Conservation (phyloP, 2,329 filamentous ascomycete species). For the Nemania serpens region DNA sequence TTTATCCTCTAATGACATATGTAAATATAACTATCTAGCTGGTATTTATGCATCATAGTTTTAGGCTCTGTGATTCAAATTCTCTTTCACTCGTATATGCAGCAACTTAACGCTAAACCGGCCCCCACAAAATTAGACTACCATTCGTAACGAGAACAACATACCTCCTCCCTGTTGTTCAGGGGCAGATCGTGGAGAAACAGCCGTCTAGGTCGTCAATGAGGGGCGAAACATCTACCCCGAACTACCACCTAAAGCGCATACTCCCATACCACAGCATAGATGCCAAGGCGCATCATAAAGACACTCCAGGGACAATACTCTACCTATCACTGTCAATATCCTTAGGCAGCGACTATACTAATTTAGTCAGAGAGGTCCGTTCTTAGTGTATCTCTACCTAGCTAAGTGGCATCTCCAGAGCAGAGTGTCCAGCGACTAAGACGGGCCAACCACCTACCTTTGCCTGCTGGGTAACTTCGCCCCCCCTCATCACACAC, state of each 20-base stretch:
- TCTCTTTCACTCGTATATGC: not conserved
- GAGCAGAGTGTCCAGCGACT: no score
- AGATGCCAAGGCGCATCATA: not conserved
- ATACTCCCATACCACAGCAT: not conserved
- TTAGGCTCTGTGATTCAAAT: no score
- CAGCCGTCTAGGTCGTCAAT: not conserved
- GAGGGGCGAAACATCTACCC: slow-evolving; percentile 10
- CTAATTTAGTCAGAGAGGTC: not conserved
- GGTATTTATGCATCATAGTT: no score
- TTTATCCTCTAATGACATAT: no score
- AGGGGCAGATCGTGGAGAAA: no score
- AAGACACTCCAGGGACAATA: not conserved
- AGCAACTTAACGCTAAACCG: not conserved
- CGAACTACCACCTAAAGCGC: slow-evolving; percentile 10
- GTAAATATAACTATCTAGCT: no score
- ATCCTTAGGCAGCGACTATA: no score
- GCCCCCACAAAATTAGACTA: not conserved
- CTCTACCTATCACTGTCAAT: not conserved
- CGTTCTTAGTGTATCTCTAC: not conserved
- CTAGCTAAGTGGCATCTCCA: no score
- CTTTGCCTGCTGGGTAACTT: not conserved
- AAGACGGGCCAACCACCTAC: not conserved
- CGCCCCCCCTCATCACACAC: not conserved
- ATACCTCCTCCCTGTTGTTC: no score
- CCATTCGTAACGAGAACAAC: no score